Conservation (phyloP, 768 basidiomycete genomes). For the Tubosaeta sp. region DNA sequence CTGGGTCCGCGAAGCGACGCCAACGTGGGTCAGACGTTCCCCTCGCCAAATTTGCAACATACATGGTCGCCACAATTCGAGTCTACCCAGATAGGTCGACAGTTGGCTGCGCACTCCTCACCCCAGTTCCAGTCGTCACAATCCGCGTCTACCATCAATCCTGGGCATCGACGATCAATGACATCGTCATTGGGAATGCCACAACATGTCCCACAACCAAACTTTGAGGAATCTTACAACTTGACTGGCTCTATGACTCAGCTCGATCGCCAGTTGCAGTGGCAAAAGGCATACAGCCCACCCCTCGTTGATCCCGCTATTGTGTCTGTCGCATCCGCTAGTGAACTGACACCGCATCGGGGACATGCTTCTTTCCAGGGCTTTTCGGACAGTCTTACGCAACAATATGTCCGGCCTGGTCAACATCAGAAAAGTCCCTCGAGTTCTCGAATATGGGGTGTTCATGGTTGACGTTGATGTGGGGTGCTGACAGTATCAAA, state of each 20-base stretch:
- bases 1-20: conserved; percentile 12
- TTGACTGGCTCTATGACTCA: conserved; percentile 7
- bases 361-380: conserved; percentile 10
- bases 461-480: conserved; percentile 17
- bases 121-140: conserved; percentile 11
- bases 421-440: conserved; percentile 20
- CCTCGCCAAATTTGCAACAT: conserved; percentile 11
- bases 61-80: conserved; percentile 26
- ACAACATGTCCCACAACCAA: conserved; percentile 16
- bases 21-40: conserved; percentile 9
- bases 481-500: not conserved
- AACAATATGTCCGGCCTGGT: conserved; percentile 15
- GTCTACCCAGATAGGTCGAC: conserved; percentile 17
- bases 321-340: conserved; percentile 11
- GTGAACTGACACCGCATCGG: conserved; percentile 3
- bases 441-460: conserved; percentile 22
- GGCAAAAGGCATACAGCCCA: conserved; percentile 4
- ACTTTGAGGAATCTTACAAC: conserved; percentile 9
- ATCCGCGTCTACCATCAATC: conserved; percentile 5
- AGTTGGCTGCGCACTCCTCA: conserved; percentile 4
- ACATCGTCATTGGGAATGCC: conserved; percentile 12
- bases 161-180: conserved; percentile 14
- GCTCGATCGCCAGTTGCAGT: conserved; percentile 9
- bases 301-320: conserved; percentile 24
- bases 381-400: conserved; percentile 9